Evolutionary conservation across 192 early-diverging fungal species (phyloP), one percentile per base, ranked within the genome.

Genomic region (Obelidium mucronatum): DNA sequence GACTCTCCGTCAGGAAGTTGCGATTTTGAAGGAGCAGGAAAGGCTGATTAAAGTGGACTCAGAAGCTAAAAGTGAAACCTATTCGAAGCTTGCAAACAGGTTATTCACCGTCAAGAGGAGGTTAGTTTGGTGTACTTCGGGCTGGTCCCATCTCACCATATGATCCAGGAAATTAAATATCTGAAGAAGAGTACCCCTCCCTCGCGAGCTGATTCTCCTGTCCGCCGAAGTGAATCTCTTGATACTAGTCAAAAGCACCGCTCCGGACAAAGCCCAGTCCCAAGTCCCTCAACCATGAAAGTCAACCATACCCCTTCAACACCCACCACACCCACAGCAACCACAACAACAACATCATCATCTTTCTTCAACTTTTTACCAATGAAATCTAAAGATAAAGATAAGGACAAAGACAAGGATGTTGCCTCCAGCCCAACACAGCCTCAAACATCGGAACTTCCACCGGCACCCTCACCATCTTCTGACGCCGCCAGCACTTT

Each of bases 401-500:
- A n/a, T n/a, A 51, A 39, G 40, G 31, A 26, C 40, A 67, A 33
- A 3, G 13, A 39, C 13, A 19, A 2, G 40, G n/a, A 39, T 13
- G 31, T 44, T n/a, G 2, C 37, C 1, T 64, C 62, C 15, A 39
- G 13, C 30, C 26, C 62, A 64, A 22, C 62, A 5, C 19, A 64
- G 17, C 37, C 62, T 15, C n/a, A n/a, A n/a, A n/a, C n/a, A n/a
- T 22, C 61, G 24, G 34, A 26, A 5, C 5, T 33, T 11, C 15
- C 30, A 48, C 40, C 66, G 8, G 42, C 36, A 31, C 24, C 66
- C 13, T 35, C 22, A 37, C 39, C 44, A 8, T 17, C 55, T 15
- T 51, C 71, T 15, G 66, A 34, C 24, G 53, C 56, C 2, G 73
- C 30, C 2, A 77, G 26, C 69, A 67, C 80, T 17, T 37, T 81